phyloP scores from a whole-genome alignment of 306 rosid genomes.

The Dryas octopetala region DNA sequence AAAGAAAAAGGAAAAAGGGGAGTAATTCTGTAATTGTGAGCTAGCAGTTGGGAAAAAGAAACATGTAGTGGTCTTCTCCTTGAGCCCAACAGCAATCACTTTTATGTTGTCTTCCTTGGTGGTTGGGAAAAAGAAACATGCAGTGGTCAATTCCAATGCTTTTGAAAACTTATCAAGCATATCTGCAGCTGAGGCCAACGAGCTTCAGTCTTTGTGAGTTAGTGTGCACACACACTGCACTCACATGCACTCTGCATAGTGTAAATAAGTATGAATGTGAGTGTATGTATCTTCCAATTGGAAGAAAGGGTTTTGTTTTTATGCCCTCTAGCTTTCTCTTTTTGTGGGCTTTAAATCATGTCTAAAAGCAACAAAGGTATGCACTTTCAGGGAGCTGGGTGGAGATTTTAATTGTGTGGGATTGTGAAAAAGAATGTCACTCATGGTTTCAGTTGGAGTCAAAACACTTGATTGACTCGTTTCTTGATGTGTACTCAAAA shows the following conservation, averaged over 20 bases:
- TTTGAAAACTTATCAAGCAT: neutral
- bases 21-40: neutral
- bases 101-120: constrained; percentile 30
- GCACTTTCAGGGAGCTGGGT: constrained; percentile 25
- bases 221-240: constrained; percentile 5
- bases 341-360: constrained; percentile 20
- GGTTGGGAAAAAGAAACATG: constrained; percentile 8
- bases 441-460: constrained; percentile 20
- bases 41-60: neutral
- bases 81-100: constrained; percentile 34
- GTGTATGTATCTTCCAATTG: neutral
- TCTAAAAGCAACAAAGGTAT: constrained; percentile 7
- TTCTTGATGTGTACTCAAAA: neutral
- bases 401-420: constrained; percentile 20
- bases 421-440: constrained; percentile 13
- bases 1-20: no score
- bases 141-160: constrained; percentile 19
- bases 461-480: constrained; percentile 3
- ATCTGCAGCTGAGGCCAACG: neutral
- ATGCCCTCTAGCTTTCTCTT: constrained; percentile 1
- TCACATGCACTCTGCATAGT: neutral
- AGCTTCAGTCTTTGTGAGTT: neutral
- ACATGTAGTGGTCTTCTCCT: neutral
- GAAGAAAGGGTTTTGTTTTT: neutral
- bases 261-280: neutral